Evolutionary conservation across 2,329 filamentous ascomycete genomes (phyloP), one percentile per base, ranked within the genome.

Genomic region (Chrysosporium queenslandicum): DNA sequence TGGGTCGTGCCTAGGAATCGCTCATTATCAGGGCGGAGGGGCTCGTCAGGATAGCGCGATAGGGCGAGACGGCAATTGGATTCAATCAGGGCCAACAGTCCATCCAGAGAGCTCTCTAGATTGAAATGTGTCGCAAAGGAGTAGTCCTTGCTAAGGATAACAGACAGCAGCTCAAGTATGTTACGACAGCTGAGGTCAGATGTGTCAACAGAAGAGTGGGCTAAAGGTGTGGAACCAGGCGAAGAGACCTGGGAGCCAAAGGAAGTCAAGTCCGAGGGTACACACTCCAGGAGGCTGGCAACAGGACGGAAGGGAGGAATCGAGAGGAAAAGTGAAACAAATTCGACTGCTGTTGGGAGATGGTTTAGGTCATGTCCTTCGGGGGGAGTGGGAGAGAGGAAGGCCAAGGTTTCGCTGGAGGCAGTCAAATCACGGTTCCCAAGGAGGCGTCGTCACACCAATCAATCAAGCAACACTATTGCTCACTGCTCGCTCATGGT

Each of bases 341-440:
- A 36, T 7, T 45, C 8, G 49, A 37, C 32, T 32, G 48, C 21
- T 51, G 39, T 16, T 23, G n/a, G 36, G 16, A 41, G 45, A 27
- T 45, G 49, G 49, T 45, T 50, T 51, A 51, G 40, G 34, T 34
- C 32, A 30, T 30, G 6, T 34, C 32, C 27, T 29, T 34, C 12
- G 9, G 34, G 3, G 9, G 20, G 27, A 23, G 29, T 42, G 20
- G 27, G 40, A 40, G 30, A 30, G 40, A 18, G 21, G 14, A 46
- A 27, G 34, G 50, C 50, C 50, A 52, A 52, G 50, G 41, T 32
- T 52, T 47, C 32, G 34, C 34, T 32, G 34, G 30, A 30, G 7
- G 20, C 16, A 41, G 50, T 30, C 50, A 47, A 52, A 32, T 29
- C 48, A 36, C 37, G n/a, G 14, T 30, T 4, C 42, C 23, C 21